Conservation (phyloP, 129 eudicot genomes). For the Kitagawia praeruptora region DNA sequence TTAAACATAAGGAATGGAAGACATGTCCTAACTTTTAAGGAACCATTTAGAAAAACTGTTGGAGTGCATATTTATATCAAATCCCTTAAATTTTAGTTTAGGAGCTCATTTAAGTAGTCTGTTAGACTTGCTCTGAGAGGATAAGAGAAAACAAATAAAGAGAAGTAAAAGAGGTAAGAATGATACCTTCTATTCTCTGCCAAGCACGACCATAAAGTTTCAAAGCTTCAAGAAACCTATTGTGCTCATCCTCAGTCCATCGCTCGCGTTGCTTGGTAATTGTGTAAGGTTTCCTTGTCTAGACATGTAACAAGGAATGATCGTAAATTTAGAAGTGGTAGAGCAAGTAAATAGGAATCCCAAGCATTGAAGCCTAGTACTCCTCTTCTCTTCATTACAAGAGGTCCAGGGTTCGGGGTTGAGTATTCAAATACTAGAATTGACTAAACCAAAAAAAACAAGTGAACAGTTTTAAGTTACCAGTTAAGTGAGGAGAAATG, state of each 20-base stretch:
- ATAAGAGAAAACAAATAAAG: background rate
- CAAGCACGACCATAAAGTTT: constrained; percentile 97
- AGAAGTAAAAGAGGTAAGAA: constrained; percentile 2
- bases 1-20: too few species aligned
- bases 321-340: background rate
- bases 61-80: too few species aligned
- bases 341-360: background rate
- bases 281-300: constrained; percentile 94
- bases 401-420: background rate
- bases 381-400: background rate
- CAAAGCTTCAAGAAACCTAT: constrained; percentile 87
- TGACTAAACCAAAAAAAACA: background rate
- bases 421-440: background rate
- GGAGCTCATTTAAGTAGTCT: too few species aligned
- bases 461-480: background rate
- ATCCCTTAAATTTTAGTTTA: too few species aligned
- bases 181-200: constrained; percentile 95
- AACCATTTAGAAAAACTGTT: too few species aligned
- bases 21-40: too few species aligned
- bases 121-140: background rate
- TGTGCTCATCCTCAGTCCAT: constrained; percentile 98
- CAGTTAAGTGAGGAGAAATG: background rate
- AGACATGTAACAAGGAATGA: constrained; percentile 4
- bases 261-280: constrained; percentile 98
- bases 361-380: constrained; percentile 1